Evolutionary conservation across 2,329 filamentous ascomycete genomes (phyloP).

Genomic region (Cadophora sp.): DNA sequence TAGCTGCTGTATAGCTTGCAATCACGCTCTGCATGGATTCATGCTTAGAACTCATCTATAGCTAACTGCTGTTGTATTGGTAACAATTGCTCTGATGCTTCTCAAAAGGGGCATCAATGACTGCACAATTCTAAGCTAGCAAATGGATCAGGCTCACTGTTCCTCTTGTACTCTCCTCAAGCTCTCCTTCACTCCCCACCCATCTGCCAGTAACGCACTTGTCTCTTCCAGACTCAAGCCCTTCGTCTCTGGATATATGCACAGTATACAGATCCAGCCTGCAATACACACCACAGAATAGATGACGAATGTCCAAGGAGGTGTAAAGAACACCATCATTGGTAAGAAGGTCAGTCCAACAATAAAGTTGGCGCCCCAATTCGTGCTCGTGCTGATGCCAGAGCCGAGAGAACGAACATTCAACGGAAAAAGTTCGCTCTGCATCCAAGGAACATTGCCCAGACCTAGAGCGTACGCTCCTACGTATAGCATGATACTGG

Average conservation of each 20-base stretch:
- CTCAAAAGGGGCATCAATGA: conserved; percentile 4
- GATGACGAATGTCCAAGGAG: conserved; percentile 79
- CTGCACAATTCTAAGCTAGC: background rate
- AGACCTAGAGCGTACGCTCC: conserved; percentile 86
- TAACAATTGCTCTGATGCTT: background rate
- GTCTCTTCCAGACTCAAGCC: conserved; percentile 84
- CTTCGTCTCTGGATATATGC: conserved; percentile 85
- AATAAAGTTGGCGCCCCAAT: conserved; percentile 87
- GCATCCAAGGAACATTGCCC: conserved; percentile 95
- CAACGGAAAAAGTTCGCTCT: conserved; percentile 88
- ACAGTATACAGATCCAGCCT: conserved; percentile 74
- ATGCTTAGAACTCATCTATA: background rate
- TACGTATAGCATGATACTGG: conserved; percentile 83
- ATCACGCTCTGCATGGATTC: background rate
- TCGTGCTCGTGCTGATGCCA: conserved; percentile 78
- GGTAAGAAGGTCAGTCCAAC: conserved; percentile 88
- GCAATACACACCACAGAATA: conserved; percentile 75
- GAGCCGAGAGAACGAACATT: conserved; percentile 76
- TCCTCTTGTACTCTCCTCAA: conserved; percentile 33
- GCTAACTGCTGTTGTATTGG: background rate
- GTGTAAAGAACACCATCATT: conserved; percentile 78
- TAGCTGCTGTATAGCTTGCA: background rate
- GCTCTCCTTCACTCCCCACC: conserved; percentile 71
- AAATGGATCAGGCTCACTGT: background rate
- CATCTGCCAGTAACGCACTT: conserved; percentile 70